phyloP scores from a whole-genome alignment of 352 stramenopile species.

The Globisporangium emineosum region DNA sequence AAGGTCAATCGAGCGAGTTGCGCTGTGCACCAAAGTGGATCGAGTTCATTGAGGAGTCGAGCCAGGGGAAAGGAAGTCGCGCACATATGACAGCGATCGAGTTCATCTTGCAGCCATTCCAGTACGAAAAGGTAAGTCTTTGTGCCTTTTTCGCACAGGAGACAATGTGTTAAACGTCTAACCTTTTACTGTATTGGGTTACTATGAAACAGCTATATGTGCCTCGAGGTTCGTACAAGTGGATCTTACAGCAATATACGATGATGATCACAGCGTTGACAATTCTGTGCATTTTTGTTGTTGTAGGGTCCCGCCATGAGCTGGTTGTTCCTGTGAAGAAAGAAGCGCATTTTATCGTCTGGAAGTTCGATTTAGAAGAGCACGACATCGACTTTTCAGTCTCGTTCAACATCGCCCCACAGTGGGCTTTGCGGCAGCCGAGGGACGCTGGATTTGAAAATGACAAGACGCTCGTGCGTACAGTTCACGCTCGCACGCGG shows the following conservation, averaged over 20 bases:
- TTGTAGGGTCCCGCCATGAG: slow-evolving; percentile 50
- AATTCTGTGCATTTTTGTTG: slow-evolving; percentile 9
- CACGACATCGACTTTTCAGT: slow-evolving; percentile 80
- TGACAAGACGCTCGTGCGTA: slow-evolving; percentile 34
- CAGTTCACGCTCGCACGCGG: slow-evolving; percentile 60
- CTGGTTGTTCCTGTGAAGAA: slow-evolving; percentile 43
- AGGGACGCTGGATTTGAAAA: slow-evolving; percentile 11
- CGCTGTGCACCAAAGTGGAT: slow-evolving; percentile 48
- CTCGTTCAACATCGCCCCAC: slow-evolving; percentile 31
- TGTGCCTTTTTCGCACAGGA: too few species aligned
- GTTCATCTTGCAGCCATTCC: slow-evolving; percentile 82
- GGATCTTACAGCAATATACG: neutral
- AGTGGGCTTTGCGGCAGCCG: slow-evolving; percentile 25
- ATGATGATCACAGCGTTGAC: neutral
- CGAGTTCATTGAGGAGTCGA: slow-evolving; percentile 47
- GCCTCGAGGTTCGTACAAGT: slow-evolving; percentile 13
- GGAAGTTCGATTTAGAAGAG: slow-evolving; percentile 83
- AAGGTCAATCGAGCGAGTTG: slow-evolving; percentile 21
- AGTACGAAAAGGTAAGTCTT: slow-evolving; percentile 50
- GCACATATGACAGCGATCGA: slow-evolving; percentile 80
- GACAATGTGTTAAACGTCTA: neutral
- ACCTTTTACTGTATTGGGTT: neutral
- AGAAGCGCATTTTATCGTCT: slow-evolving; percentile 64
- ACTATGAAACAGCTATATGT: slow-evolving; percentile 14
- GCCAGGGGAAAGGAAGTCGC: slow-evolving; percentile 38